Evolutionary conservation across 768 basidiomycete species (phyloP).

Genomic region (Leccinum rimulosum): DNA sequence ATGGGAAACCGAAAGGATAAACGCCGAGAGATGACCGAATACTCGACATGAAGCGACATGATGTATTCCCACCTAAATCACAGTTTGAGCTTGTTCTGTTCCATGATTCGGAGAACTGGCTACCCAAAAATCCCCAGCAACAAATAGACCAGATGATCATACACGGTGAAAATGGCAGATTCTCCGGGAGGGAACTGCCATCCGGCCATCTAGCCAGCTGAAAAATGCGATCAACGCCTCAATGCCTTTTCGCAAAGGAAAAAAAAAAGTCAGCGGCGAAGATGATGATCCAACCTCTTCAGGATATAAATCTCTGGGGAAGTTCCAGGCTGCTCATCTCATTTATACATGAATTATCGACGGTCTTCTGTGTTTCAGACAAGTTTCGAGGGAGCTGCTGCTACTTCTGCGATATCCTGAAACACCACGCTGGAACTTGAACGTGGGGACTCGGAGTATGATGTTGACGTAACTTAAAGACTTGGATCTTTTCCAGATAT

Average conservation of each 20-base stretch:
- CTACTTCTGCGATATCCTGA: not conserved
- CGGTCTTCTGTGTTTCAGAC: not conserved
- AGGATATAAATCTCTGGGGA: not conserved
- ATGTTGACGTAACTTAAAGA: not conserved
- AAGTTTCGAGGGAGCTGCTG: not conserved
- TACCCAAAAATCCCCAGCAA: conserved; percentile 24
- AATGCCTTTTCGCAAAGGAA: not conserved
- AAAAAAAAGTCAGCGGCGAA: not conserved
- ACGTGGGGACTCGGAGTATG: not conserved
- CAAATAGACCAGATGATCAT: conserved; percentile 6
- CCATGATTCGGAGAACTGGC: not conserved
- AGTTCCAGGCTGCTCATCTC: not conserved
- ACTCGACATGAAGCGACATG: conserved; percentile 17
- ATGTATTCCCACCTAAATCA: conserved; percentile 24
- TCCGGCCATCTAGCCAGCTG: not conserved
- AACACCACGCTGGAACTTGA: not conserved
- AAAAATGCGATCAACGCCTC: not conserved
- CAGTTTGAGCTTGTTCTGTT: not conserved
- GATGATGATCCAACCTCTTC: not conserved
- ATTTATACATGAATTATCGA: not conserved
- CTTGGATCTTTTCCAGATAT: not conserved
- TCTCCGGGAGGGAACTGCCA: not conserved
- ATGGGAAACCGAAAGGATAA: conserved; percentile 16
- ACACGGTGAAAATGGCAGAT: not conserved
- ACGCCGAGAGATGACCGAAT: conserved; percentile 10